These are phyloP conservation scores for Heterobasidion irregulare DNA, from an alignment of 1,284 basidiomycete species.

Conservation along the genomic window DNA sequence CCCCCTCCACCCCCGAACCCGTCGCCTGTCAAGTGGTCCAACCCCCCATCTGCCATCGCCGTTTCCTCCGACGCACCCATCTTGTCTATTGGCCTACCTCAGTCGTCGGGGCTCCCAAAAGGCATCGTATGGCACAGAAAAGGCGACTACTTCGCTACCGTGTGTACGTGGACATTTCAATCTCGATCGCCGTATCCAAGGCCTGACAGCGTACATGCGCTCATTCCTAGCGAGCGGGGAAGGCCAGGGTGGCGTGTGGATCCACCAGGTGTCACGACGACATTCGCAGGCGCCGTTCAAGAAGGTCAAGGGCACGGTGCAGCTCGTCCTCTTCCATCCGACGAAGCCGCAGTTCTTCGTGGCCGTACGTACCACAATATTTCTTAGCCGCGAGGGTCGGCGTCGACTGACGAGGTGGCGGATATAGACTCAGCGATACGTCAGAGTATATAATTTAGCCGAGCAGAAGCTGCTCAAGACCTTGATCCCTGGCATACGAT, in stretches of 20 bases:
- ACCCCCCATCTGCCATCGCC: constrained; percentile 31
- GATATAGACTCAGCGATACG: constrained; percentile 86
- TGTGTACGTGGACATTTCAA: constrained; percentile 46
- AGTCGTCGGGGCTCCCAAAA: constrained; percentile 70
- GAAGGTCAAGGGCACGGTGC: constrained; percentile 86
- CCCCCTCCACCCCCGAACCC: constrained; percentile 49
- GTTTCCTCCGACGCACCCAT: constrained; percentile 44
- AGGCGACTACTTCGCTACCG: constrained; percentile 94
- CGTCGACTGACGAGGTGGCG: constrained; percentile 7
- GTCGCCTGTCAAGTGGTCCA: constrained; percentile 65
- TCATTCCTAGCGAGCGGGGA: constrained; percentile 44
- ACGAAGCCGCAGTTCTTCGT: constrained; percentile 94
- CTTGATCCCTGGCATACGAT: constrained; percentile 85
- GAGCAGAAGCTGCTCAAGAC: constrained; percentile 93
- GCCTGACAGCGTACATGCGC: constrained; percentile 4
- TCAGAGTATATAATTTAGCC: constrained; percentile 91
- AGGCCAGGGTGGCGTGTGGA: constrained; percentile 74
- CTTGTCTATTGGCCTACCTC: constrained; percentile 51
- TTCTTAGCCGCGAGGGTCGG: background rate
- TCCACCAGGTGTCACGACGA: constrained; percentile 90
- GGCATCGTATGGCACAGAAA: constrained; percentile 91
- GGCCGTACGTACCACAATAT: constrained; percentile 52
- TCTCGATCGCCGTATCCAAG: background rate
- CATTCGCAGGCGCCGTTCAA: constrained; percentile 98
- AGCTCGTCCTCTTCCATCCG: constrained; percentile 93